Percentiles rank a stretch among this genome's conserved stretches.
These are phyloP conservation scores for Linderina pennispora DNA, from an alignment of 192 early-diverging fungal genomes.

Conservation along the genomic window DNA sequence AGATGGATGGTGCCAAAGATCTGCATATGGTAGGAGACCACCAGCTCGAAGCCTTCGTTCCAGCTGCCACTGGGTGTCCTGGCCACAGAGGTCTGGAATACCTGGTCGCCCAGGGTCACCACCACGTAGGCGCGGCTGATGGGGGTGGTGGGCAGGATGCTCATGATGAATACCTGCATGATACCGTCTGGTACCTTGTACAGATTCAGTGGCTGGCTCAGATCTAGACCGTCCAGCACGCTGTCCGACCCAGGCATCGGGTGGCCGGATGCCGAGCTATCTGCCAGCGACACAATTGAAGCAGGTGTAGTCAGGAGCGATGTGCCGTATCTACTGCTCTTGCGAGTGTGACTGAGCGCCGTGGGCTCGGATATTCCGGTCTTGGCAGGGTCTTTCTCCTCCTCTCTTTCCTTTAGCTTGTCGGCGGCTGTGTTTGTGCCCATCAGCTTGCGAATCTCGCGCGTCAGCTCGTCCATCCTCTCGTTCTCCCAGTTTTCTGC, in stretches of 20 bases:
- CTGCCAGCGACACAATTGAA: too few species aligned
- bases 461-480: constrained; percentile 30
- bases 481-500: constrained; percentile 29
- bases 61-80: constrained; percentile 52
- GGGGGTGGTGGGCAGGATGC: constrained; percentile 51
- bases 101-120: constrained; percentile 59
- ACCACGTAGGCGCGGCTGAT: constrained; percentile 60
- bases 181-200: constrained; percentile 44
- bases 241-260: constrained; percentile 20
- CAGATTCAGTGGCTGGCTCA: constrained; percentile 45
- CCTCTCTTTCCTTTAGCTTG: neutral
- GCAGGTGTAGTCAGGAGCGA: too few species aligned
- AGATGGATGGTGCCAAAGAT: constrained; percentile 66
- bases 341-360: neutral
- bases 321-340: neutral
- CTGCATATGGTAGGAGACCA: constrained; percentile 65
- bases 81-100: constrained; percentile 57
- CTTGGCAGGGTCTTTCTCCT: too few species aligned
- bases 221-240: constrained; percentile 26
- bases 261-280: neutral
- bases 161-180: constrained; percentile 57
- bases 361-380: neutral
- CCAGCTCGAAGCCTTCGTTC: constrained; percentile 68
- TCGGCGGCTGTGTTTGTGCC: too few species aligned
- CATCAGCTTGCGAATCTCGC: constrained; percentile 35